Evolutionary conservation across 495 filamentous ascomycete genomes (phyloP).

Genomic region (Friedmanniomyces simplex): DNA sequence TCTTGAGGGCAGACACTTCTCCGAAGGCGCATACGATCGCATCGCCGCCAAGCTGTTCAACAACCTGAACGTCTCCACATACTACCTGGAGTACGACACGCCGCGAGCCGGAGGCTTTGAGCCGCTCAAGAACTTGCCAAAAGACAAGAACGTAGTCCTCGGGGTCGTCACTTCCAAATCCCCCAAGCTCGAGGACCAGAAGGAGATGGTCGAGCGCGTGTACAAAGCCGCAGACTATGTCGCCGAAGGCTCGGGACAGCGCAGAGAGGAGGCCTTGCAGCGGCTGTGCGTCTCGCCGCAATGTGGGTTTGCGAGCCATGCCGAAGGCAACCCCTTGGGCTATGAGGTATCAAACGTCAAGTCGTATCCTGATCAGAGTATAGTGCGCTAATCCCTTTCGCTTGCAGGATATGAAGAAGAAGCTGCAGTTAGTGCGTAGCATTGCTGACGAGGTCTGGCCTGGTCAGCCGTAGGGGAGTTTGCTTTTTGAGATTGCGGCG

Average conservation of each 20-base stretch:
- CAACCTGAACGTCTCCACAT: constrained; percentile 63
- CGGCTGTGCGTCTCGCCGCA: constrained; percentile 64
- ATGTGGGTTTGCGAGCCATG: constrained; percentile 65
- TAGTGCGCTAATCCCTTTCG: background rate
- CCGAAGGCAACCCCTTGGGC: constrained; percentile 47
- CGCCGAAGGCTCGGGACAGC: constrained; percentile 49
- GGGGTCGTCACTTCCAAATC: constrained; percentile 68
- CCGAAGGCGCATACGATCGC: constrained; percentile 68
- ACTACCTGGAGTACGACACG: constrained; percentile 79
- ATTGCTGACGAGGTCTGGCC: constrained; percentile 44
- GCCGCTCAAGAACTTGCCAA: constrained; percentile 60
- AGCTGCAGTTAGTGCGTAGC: constrained; percentile 37
- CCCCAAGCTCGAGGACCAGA: constrained; percentile 60
- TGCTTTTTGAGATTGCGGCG: background rate
- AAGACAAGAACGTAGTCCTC: constrained; percentile 64
- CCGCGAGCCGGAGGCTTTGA: constrained; percentile 66
- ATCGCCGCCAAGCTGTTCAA: constrained; percentile 74
- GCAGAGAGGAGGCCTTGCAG: constrained; percentile 43
- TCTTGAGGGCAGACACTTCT: constrained; percentile 65
- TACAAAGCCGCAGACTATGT: constrained; percentile 59
- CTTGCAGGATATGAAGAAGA: constrained; percentile 50
- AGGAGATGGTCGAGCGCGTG: constrained; percentile 59
- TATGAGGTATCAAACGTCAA: background rate
- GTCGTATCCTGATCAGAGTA: background rate
- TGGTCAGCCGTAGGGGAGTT: constrained; percentile 29